phyloP scores from a whole-genome alignment of 495 filamentous ascomycete species.

The Astrothelium macrocarpum region DNA sequence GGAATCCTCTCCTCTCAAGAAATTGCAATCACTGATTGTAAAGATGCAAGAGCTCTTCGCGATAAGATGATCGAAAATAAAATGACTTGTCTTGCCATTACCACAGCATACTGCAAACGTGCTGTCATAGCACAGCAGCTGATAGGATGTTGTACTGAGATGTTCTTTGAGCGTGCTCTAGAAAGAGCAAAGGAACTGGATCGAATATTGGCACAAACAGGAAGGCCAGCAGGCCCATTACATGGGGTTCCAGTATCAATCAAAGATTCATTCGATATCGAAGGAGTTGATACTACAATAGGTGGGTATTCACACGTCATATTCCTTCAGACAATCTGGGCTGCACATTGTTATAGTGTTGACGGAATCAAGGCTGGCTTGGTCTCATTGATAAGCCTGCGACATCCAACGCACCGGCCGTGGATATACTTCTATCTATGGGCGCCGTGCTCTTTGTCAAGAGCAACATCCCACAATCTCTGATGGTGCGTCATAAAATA shows the following conservation, averaged over 20 bases:
- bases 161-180: conserved; percentile 35
- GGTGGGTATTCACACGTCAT: not conserved
- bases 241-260: conserved; percentile 38
- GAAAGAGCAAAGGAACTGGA: conserved; percentile 36
- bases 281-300: conserved; percentile 22
- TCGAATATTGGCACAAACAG: conserved; percentile 31
- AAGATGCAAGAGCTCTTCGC: conserved; percentile 39
- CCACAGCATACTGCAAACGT: conserved; percentile 40
- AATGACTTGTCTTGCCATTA: conserved; percentile 37
- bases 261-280: conserved; percentile 33
- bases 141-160: conserved; percentile 33
- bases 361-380: conserved; percentile 11
- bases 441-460: conserved; percentile 46
- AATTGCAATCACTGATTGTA: conserved; percentile 42
- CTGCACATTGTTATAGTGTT: not conserved
- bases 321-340: not conserved
- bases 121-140: conserved; percentile 38
- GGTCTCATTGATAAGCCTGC: conserved; percentile 19
- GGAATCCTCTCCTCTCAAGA: conserved; percentile 34
- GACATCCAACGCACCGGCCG: conserved; percentile 11
- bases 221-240: conserved; percentile 31
- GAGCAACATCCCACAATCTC: conserved; percentile 48
- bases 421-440: conserved; percentile 32
- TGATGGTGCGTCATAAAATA: conserved; percentile 44
- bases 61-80: conserved; percentile 27